These are phyloP conservation scores for Stephanodiscus minutulus DNA, from an alignment of 108 stramenopile species.

Conservation along the genomic window DNA sequence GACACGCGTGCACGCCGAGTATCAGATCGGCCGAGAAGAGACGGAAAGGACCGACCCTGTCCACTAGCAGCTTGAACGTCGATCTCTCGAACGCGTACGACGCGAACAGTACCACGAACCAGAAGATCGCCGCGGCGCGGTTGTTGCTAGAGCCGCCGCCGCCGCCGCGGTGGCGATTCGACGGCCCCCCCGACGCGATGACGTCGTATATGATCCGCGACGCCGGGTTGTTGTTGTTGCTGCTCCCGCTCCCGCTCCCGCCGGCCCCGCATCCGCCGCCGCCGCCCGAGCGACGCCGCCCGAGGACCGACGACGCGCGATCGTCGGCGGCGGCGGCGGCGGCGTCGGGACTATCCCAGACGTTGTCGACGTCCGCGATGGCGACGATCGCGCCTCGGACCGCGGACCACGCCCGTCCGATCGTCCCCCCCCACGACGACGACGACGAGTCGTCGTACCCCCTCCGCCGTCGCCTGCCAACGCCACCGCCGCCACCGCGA, in stretches of 20 bases:
- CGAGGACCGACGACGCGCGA: no score
- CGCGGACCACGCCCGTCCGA: no score
- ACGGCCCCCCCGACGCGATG: conserved; percentile 30
- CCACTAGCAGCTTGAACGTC: conserved; percentile 80
- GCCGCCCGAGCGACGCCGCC: no score
- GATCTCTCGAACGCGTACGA: conserved; percentile 79
- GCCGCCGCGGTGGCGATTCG: no score
- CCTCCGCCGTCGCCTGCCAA: no score
- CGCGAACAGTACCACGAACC: conserved; percentile 69
- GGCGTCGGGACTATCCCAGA: conserved; percentile 73
- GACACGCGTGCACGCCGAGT: conserved; percentile 59
- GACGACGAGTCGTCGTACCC: conserved; percentile 15
- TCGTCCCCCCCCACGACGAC: no score
- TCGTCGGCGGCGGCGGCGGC: neutral
- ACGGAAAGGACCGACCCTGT: conserved; percentile 82
- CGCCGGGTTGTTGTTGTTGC: conserved; percentile 9
- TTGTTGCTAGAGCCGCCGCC: no score
- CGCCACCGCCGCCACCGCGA: no score
- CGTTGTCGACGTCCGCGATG: conserved; percentile 76
- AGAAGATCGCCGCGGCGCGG: conserved; percentile 67
- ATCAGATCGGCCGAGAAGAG: conserved; percentile 74
- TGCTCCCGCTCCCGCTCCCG: no score
- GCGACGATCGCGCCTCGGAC: conserved; percentile 43
- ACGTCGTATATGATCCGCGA: conserved; percentile 36
- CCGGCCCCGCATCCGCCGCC: no score